Evolutionary conservation across 2,329 filamentous ascomycete genomes (phyloP).

Genomic region (Amauroascus verrucosus): DNA sequence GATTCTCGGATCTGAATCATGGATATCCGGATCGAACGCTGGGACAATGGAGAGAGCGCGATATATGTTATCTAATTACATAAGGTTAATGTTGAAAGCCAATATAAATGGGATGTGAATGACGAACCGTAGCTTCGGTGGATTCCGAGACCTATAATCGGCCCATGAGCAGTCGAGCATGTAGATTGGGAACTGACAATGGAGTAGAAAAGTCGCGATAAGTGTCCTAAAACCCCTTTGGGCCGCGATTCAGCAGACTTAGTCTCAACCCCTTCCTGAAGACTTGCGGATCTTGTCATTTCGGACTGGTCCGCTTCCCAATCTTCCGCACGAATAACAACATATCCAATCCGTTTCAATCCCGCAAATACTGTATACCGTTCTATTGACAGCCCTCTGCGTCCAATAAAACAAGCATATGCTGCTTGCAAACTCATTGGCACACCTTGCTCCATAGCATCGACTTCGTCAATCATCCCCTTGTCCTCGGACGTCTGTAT

Average conservation of each 20-base stretch:
- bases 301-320: constrained; percentile 31
- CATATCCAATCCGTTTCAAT: constrained; percentile 72
- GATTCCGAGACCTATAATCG: constrained; percentile 44
- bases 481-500: constrained; percentile 26
- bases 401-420: constrained; percentile 72
- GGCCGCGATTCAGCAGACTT: constrained; percentile 9
- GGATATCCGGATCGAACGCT: constrained; percentile 51
- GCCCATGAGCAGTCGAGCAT: constrained; percentile 33
- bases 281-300: neutral
- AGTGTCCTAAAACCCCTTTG: constrained; percentile 24
- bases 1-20: constrained; percentile 22
- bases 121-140: constrained; percentile 44
- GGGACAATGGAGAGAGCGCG: constrained; percentile 63
- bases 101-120: neutral
- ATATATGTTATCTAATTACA: constrained; percentile 62
- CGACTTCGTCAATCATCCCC: constrained; percentile 39
- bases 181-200: constrained; percentile 23
- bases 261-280: neutral
- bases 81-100: constrained; percentile 23
- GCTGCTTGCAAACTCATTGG: constrained; percentile 86
- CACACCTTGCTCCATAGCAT: constrained; percentile 40
- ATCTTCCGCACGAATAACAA: constrained; percentile 59
- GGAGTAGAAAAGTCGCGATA: constrained; percentile 27
- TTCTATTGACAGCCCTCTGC: constrained; percentile 56
- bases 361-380: constrained; percentile 82